These are phyloP conservation scores for Syncephalastrum racemosum DNA, from an alignment of 371 early-diverging fungal species.

Conservation along the genomic window DNA sequence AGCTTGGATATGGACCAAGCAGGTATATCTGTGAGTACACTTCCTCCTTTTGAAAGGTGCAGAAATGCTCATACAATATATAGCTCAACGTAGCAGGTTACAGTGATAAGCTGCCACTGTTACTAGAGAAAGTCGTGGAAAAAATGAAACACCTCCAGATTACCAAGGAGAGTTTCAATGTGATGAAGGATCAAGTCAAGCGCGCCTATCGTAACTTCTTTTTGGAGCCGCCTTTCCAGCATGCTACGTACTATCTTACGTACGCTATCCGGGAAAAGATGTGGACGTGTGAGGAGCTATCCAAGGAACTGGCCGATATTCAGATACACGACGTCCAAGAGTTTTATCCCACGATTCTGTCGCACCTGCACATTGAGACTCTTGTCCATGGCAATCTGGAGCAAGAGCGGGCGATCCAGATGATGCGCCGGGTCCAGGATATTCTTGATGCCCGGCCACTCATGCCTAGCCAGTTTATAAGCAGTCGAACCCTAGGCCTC, in stretches of 20 bases:
- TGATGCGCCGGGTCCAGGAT: constrained; percentile 53
- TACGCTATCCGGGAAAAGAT: constrained; percentile 68
- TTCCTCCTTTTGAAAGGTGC: neutral
- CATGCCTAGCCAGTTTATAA: constrained; percentile 58
- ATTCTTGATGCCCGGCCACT: constrained; percentile 57
- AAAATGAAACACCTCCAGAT: constrained; percentile 64
- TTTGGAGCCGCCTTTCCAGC: constrained; percentile 73
- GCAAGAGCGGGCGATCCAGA: constrained; percentile 56
- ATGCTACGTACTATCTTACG: constrained; percentile 70
- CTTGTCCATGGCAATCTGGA: constrained; percentile 83
- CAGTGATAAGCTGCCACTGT: constrained; percentile 77
- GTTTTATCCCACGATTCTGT: constrained; percentile 67
- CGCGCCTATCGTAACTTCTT: constrained; percentile 68
- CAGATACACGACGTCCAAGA: constrained; percentile 62
- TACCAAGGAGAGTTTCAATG: constrained; percentile 67
- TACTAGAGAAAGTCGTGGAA: constrained; percentile 70
- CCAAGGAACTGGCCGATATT: constrained; percentile 53
- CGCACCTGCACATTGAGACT: constrained; percentile 72
- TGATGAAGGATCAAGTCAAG: constrained; percentile 69
- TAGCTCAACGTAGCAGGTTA: constrained; percentile 75
- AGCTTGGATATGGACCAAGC: constrained; percentile 59
- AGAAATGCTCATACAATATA: too few species aligned
- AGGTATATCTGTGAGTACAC: constrained; percentile 52
- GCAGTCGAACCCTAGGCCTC: constrained; percentile 61
- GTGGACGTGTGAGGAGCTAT: constrained; percentile 81